Percentiles rank a stretch among this genome's conserved stretches.
Conservation (phyloP, 179 eudicot genomes). For the Corrigiola litoralis region DNA sequence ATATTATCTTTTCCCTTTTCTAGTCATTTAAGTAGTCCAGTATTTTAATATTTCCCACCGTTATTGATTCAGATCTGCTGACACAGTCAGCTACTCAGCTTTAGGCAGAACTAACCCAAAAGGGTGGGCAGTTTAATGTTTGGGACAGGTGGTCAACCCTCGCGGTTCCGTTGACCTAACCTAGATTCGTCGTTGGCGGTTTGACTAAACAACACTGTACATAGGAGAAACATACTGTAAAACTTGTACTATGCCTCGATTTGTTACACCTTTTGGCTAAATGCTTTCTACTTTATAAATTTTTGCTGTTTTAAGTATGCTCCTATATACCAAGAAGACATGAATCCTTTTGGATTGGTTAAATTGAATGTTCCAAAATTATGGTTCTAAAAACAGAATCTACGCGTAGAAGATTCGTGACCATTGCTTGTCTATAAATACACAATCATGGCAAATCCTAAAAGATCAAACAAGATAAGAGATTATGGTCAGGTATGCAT, state of each 20-base stretch:
- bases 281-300: too few relatives aligned
- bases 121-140: slow-evolving; percentile 7
- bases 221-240: too few relatives aligned
- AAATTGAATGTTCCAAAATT: background rate
- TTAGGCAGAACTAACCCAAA: slow-evolving; percentile 29
- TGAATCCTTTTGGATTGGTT: too few relatives aligned
- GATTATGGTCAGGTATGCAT: background rate
- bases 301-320: background rate
- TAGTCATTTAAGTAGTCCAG: background rate
- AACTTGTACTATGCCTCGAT: too few relatives aligned
- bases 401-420: background rate
- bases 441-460: slow-evolving; percentile 4
- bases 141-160: slow-evolving; percentile 32
- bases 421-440: background rate
- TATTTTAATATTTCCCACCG: slow-evolving; percentile 1
- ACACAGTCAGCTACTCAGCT: slow-evolving; percentile 9
- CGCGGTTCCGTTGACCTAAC: slow-evolving; percentile 35
- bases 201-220: background rate
- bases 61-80: slow-evolving; percentile 14
- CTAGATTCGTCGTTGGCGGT: slow-evolving; percentile 6
- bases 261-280: too few relatives aligned
- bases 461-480: slow-evolving; percentile 5
- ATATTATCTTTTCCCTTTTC: background rate
- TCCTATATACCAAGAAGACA: background rate
- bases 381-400: background rate